Base-by-base conservation (phyloP, 441 rosid genomes). In the Arabidopsis lyrata region DNA sequence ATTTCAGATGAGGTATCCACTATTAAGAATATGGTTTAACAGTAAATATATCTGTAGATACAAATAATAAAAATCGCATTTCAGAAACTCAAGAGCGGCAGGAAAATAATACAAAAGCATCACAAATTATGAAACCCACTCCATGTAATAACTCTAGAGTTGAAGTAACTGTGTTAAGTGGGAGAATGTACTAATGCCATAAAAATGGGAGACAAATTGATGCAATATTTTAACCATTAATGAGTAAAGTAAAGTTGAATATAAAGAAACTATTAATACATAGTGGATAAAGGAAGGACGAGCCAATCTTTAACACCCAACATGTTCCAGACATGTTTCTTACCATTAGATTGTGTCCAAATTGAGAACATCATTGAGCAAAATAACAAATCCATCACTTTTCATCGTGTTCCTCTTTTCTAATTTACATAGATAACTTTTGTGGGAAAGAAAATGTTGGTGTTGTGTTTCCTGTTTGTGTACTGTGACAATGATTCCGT, bases 271-370 rank as follows among this genome's bases (percentile, higher is more conserved):
- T 76, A 56, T 70, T 45, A 56, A 49, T 61, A n/a, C 61, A 24
- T 71, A 65, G 80, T 72, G 68, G 44, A 53, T 45, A 77, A 66
- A 72, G 64, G 27, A 8, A 72, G 13, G 50, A n/a, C 9, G 58
- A 64, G 18, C 63, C 80, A 77, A 70, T 70, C 80, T 76, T 76
- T 70, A 76, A 63, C 49, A 63, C 72, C 68, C 5, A 66, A 77
- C 80, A 77, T 77, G 80, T 72, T 66, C 49, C 59, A 66, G 77
- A 77, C 80, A 77, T 77, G 80, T 77, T 77, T 77, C 68, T 66
- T 72, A 66, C 77, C 59, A 66, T 66, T 65, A 71, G 69, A 66
- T 77, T 66, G 20, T 71, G 77, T 60, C 72, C 47, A 65, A 70
- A 76, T 64, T 71, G 56, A 57, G 27, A 58, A 71, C 68, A 64